phyloP scores from a whole-genome alignment of 305 asterid genomes.

The Solanum hybrid region DNA sequence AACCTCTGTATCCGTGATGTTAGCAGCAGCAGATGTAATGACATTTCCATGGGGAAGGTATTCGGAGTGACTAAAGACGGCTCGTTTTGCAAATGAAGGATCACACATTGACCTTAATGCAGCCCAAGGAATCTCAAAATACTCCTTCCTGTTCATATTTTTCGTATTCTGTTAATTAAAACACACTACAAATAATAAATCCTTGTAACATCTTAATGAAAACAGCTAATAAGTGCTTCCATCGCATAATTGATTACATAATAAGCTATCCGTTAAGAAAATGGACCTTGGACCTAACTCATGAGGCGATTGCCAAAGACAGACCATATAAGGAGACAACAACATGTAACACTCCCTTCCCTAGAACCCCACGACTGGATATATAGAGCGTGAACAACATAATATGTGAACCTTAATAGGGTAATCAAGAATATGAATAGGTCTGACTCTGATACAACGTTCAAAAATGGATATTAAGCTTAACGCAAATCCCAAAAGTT shows the following conservation, averaged over 20 bases:
- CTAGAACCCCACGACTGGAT: neutral
- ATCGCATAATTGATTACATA: neutral
- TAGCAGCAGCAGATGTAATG: conserved; percentile 43
- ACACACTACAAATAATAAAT: neutral
- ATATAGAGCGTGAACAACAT: neutral
- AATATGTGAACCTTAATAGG: neutral
- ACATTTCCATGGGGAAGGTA: conserved; percentile 44
- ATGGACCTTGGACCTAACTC: neutral
- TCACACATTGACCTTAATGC: conserved; percentile 52
- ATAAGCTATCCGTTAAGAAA: neutral
- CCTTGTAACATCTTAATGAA: neutral
- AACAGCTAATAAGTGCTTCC: neutral
- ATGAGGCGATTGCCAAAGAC: neutral
- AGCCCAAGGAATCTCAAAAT: conserved; percentile 55
- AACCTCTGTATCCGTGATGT: conserved; percentile 35
- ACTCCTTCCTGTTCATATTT: conserved; percentile 46
- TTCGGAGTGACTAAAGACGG: conserved; percentile 45
- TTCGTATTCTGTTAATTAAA: neutral
- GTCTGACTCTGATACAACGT: neutral
- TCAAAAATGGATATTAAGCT: neutral
- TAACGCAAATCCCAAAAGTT: neutral
- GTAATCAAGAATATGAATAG: neutral
- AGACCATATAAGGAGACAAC: neutral
- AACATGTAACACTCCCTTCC: neutral
- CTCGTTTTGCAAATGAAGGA: conserved; percentile 56